Percentiles rank a stretch among this genome's conserved stretches.
These are phyloP conservation scores for Yamadazyma philogaea DNA, from an alignment of 805 yeast species.

Conservation along the genomic window DNA sequence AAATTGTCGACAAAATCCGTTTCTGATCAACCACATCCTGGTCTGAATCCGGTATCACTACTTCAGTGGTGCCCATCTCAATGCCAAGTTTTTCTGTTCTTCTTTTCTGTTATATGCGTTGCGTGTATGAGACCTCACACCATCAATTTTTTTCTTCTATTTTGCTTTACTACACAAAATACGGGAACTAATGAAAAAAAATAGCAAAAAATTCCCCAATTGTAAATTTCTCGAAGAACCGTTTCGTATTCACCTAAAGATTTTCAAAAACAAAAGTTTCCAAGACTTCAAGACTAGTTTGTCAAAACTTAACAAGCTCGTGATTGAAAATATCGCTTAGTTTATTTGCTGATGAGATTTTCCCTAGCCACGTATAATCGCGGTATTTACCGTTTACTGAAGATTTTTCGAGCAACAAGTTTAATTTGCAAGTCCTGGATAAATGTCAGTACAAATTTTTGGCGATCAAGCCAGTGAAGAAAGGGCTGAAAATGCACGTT, in stretches of 20 bases:
- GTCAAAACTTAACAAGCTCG: neutral
- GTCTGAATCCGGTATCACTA: conserved; percentile 1
- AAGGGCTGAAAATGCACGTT: conserved; percentile 96
- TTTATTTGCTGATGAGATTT: conserved; percentile 11
- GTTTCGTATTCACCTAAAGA: neutral
- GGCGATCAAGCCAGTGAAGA: conserved; percentile 98
- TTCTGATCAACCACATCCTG: conserved; percentile 3
- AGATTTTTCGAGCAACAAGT: conserved; percentile 4
- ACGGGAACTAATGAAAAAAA: neutral
- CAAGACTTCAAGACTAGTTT: neutral
- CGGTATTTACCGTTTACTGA: conserved; percentile 3
- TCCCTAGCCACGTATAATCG: conserved; percentile 10
- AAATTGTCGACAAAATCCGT: conserved; percentile 2
- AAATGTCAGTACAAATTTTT: conserved; percentile 83
- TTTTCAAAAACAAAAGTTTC: neutral
- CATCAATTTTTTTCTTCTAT: neutral
- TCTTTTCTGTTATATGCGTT: neutral
- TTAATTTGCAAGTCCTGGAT: neutral
- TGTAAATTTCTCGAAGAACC: neutral
- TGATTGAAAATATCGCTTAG: conserved; percentile 3
- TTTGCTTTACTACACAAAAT: too few species aligned
- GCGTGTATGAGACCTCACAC: neutral
- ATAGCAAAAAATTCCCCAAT: too few species aligned
- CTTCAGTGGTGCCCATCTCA: neutral
- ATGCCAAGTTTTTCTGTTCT: neutral